Evolutionary conservation across 371 early-diverging fungal species (phyloP).

Genomic region (Batkoa obscura): DNA sequence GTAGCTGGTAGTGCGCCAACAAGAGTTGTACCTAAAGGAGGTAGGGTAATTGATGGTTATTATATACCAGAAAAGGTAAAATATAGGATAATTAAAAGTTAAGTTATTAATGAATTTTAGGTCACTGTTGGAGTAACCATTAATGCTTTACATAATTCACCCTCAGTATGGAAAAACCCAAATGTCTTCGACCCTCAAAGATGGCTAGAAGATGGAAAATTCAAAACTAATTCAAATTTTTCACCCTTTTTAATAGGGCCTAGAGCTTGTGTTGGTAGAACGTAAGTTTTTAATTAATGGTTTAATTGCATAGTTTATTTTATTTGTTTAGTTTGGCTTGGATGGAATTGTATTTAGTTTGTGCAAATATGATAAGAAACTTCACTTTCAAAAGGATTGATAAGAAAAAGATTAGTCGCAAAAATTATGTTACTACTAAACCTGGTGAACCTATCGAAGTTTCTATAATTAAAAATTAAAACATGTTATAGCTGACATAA

Average conservation of each 20-base stretch:
- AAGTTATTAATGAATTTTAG: too few relatives aligned
- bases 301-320: too few relatives aligned
- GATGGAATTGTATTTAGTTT: not conserved
- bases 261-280: not conserved
- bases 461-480: too few relatives aligned
- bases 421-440: too few relatives aligned
- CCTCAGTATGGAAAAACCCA: not conserved
- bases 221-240: not conserved
- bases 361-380: not conserved
- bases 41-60: not conserved
- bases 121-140: not conserved
- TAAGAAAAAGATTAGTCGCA: too few relatives aligned
- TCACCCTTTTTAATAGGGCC: not conserved
- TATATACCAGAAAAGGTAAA: slow-evolving; percentile 1
- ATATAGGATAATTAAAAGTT: too few relatives aligned
- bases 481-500: too few relatives aligned
- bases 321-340: not conserved
- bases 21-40: not conserved
- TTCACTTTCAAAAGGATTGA: not conserved
- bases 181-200: not conserved
- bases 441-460: too few relatives aligned
- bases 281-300: not conserved
- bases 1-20: not conserved
- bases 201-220: not conserved
- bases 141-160: not conserved